Evolutionary conservation across 345 rosid genomes (phyloP).

Genomic region (Pistacia vera): DNA sequence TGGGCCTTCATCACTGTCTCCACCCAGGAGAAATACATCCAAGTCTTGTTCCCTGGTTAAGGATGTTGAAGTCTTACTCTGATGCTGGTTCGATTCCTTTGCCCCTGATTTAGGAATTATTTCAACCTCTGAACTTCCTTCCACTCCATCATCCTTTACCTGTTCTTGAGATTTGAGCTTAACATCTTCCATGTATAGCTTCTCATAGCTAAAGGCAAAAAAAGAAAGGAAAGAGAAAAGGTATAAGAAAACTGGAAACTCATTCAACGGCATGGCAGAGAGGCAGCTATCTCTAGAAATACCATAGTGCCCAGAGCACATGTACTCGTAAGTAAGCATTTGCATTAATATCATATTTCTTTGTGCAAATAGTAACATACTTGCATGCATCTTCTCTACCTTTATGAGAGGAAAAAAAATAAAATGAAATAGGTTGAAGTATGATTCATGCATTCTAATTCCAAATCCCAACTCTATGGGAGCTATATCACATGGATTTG

Average conservation of each 20-base stretch:
- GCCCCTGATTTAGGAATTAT: slow-evolving; percentile 29
- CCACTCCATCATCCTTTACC: slow-evolving; percentile 22
- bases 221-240: slow-evolving; percentile 1
- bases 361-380: neutral
- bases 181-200: slow-evolving; percentile 44
- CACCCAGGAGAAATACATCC: slow-evolving; percentile 67
- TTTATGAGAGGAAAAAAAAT: neutral
- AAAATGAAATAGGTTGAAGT: neutral
- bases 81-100: slow-evolving; percentile 28
- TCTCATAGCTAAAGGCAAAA: slow-evolving; percentile 48
- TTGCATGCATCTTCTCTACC: neutral
- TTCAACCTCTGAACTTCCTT: slow-evolving; percentile 27
- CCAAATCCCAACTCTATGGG: neutral
- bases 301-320: neutral
- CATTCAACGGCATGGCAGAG: neutral
- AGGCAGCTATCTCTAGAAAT: neutral
- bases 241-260: neutral
- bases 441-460: neutral
- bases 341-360: neutral
- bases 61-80: slow-evolving; percentile 35
- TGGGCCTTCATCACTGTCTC: slow-evolving; percentile 61
- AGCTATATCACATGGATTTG: neutral
- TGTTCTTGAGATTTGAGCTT: slow-evolving; percentile 31
- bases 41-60: slow-evolving; percentile 51
- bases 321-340: slow-evolving; percentile 4